Conservation (phyloP, 2,329 filamentous ascomycete species). For the Trichoderma citrinoviride region DNA sequence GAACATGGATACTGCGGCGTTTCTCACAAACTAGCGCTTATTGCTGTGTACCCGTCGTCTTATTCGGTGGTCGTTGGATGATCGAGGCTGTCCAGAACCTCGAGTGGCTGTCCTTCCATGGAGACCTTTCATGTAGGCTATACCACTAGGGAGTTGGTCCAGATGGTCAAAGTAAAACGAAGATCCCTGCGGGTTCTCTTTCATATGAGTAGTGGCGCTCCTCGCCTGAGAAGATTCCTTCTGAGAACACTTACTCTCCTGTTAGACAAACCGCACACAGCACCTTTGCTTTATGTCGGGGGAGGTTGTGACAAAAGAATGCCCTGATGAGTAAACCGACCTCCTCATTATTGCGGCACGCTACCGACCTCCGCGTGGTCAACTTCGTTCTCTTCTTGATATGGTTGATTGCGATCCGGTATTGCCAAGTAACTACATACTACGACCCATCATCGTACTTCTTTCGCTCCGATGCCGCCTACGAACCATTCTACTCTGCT, state of each 20-base stretch:
- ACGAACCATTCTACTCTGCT: constrained; percentile 28
- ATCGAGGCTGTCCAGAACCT: not conserved
- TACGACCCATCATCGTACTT: constrained; percentile 31
- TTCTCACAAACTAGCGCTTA: constrained; percentile 10
- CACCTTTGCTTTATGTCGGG: not conserved
- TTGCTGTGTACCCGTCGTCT: not conserved
- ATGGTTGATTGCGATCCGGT: constrained; percentile 28
- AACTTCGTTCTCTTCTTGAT: constrained; percentile 4
- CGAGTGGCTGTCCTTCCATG: not conserved
- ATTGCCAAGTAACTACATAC: constrained; percentile 27
- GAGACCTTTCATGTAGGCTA: constrained; percentile 6
- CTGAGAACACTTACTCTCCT: not conserved
- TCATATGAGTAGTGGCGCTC: not conserved
- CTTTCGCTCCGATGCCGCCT: constrained; percentile 29
- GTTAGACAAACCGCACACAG: not conserved
- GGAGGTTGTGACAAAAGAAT: not conserved
- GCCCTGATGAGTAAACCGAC: constrained; percentile 11
- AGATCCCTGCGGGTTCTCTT: constrained; percentile 6
- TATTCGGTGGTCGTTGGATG: not conserved
- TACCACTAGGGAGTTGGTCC: constrained; percentile 4
- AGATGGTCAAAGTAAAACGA: not conserved
- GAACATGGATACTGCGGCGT: not conserved
- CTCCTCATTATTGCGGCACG: not conserved
- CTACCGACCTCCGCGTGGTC: constrained; percentile 11
- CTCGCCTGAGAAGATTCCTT: not conserved